A percentile compares a stretch with the other conserved stretches of the same genome.
phyloP scores from a whole-genome alignment of 768 basidiomycete species.

The Rhodotorula kratochvilovae region DNA sequence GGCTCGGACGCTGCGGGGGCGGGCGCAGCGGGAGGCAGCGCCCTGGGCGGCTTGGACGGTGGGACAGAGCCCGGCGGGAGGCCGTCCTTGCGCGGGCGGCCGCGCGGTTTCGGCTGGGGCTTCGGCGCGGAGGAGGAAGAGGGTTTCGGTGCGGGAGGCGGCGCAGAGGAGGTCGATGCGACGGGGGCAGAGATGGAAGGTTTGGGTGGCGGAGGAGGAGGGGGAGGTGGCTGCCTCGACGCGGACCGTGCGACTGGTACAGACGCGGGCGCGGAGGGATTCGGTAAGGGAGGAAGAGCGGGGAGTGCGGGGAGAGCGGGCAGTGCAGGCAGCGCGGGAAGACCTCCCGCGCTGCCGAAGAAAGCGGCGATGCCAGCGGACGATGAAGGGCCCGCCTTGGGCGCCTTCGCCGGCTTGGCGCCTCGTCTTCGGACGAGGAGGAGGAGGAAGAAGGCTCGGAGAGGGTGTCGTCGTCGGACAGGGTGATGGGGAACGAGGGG shows the following conservation, averaged over 20 bases:
- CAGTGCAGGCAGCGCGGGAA: neutral
- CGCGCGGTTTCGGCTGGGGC: neutral
- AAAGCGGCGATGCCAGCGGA: neutral
- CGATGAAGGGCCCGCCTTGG: neutral
- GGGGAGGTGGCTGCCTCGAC: neutral
- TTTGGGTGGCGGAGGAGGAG: neutral
- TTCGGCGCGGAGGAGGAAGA: neutral
- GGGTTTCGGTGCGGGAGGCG: neutral
- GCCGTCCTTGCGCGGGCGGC: neutral
- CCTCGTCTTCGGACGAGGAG: neutral
- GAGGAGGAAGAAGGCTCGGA: neutral
- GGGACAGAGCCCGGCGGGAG: neutral
- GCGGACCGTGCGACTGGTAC: neutral
- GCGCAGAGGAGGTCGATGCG: neutral
- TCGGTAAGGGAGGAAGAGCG: neutral
- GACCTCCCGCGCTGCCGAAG: neutral
- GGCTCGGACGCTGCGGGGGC: neutral
- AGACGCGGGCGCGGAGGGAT: neutral
- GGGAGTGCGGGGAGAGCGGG: slow-evolving; percentile 7
- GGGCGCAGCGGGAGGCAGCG: neutral
- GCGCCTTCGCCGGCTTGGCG: neutral
- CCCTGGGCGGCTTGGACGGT: neutral
- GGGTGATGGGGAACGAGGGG: neutral
- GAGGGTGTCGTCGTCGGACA: neutral
- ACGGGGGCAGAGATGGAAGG: neutral